Evolutionary conservation across 1,284 basidiomycete genomes (phyloP).

Genomic region (Naganishia sp.): DNA sequence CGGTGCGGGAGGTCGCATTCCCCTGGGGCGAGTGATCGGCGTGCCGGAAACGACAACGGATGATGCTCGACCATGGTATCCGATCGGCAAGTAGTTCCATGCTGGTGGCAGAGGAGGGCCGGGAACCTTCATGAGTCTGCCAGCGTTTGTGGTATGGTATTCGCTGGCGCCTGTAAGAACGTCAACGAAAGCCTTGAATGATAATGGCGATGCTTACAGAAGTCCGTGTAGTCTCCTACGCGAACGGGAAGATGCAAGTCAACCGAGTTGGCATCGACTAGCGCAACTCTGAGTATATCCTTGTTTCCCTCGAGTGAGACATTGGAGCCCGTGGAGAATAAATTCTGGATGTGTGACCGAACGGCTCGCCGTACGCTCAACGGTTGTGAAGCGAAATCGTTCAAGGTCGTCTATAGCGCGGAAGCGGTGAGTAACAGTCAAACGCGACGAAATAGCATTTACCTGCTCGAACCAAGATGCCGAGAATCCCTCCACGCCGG

Average conservation of each 20-base stretch:
- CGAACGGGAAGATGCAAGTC: conserved; percentile 27
- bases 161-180: conserved; percentile 23
- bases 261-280: conserved; percentile 2
- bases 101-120: conserved; percentile 38
- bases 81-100: conserved; percentile 40
- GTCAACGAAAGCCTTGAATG: background rate
- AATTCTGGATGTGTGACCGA: conserved; percentile 13
- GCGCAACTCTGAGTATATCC: background rate
- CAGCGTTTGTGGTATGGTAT: conserved; percentile 39
- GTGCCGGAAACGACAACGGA: conserved; percentile 35
- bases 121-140: conserved; percentile 36
- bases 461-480: conserved; percentile 21
- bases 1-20: conserved; percentile 36
- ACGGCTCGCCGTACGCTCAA: conserved; percentile 12
- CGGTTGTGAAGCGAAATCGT: conserved; percentile 26
- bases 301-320: conserved; percentile 12
- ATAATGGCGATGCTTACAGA: conserved; percentile 12
- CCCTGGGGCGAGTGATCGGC: conserved; percentile 37
- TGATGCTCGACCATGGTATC: conserved; percentile 38
- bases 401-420: conserved; percentile 16
- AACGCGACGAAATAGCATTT: background rate
- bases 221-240: conserved; percentile 31
- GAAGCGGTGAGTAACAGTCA: background rate
- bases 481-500: conserved; percentile 5
- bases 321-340: conserved; percentile 4